These are phyloP conservation scores for Stachybotrys chartarum DNA, from an alignment of 2,329 filamentous ascomycete genomes.

Conservation along the genomic window DNA sequence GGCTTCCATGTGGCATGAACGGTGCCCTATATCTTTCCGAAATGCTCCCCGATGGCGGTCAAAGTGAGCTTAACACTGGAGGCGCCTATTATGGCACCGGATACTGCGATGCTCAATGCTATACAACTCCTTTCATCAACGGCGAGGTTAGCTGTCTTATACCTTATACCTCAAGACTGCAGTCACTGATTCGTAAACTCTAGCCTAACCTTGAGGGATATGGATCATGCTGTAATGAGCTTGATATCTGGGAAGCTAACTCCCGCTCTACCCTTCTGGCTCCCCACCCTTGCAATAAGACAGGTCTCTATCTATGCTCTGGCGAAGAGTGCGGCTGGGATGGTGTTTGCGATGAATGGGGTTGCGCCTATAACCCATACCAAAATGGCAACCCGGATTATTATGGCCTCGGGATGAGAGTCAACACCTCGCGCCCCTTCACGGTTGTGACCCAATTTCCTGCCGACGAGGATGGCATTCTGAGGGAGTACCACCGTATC, in stretches of 20 bases:
- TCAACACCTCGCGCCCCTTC: conserved; percentile 22
- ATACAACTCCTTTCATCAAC: conserved; percentile 38
- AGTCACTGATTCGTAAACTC: background rate
- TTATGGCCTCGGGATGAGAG: conserved; percentile 18
- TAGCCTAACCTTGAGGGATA: conserved; percentile 30
- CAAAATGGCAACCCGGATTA: conserved; percentile 13
- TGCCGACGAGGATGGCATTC: conserved; percentile 24
- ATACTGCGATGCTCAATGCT: conserved; percentile 54
- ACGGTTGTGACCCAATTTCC: conserved; percentile 43
- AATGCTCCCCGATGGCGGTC: conserved; percentile 50
- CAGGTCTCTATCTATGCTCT: conserved; percentile 32
- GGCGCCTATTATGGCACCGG: conserved; percentile 54
- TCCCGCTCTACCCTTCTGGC: conserved; percentile 30
- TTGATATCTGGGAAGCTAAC: conserved; percentile 48
- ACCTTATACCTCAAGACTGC: too few species aligned
- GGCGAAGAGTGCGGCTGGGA: conserved; percentile 28
- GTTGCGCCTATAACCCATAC: conserved; percentile 34
- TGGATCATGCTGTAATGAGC: conserved; percentile 42
- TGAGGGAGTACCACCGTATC: conserved; percentile 39
- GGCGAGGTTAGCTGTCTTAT: conserved; percentile 25
- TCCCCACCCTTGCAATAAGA: conserved; percentile 37
- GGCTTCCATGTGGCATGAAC: conserved; percentile 57
- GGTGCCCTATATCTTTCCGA: conserved; percentile 53
- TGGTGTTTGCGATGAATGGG: conserved; percentile 32
- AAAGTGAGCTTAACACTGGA: conserved; percentile 42